Percentiles rank a stretch among this genome's conserved stretches.
Evolutionary conservation across 306 rosid genomes (phyloP).

Genomic region (Argentina anserina): DNA sequence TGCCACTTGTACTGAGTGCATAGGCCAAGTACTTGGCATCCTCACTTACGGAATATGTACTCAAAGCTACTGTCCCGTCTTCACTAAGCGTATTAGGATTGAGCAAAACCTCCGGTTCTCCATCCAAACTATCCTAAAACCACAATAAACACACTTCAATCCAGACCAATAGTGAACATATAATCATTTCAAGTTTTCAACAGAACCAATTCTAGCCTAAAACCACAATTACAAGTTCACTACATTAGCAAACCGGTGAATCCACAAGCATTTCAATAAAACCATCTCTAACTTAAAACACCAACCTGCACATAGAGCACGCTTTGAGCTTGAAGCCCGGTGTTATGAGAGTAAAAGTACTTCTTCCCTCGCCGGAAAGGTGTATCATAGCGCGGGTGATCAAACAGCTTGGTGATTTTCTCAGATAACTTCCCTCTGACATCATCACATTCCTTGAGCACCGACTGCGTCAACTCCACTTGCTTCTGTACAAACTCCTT

Average conservation of each 20-base stretch:
- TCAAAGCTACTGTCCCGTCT: conserved; percentile 78
- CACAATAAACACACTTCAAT: neutral
- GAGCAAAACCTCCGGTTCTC: conserved; percentile 61
- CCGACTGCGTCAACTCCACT: conserved; percentile 59
- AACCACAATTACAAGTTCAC: neutral
- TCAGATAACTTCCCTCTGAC: conserved; percentile 47
- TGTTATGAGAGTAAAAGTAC: conserved; percentile 76
- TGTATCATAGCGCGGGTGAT: conserved; percentile 73
- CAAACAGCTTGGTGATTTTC: conserved; percentile 62
- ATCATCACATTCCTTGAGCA: conserved; percentile 56
- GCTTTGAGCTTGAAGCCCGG: conserved; percentile 81
- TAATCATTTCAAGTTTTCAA: neutral
- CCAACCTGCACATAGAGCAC: conserved; percentile 82
- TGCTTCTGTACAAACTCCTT: conserved; percentile 74
- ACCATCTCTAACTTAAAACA: conserved; percentile 15
- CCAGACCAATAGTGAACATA: neutral
- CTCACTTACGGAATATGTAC: conserved; percentile 45
- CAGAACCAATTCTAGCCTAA: conserved; percentile 10
- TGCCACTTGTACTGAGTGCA: conserved; percentile 83
- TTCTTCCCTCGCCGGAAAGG: conserved; percentile 57
- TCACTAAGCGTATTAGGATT: conserved; percentile 77
- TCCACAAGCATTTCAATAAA: neutral
- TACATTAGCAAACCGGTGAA: neutral
- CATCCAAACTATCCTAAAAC: conserved; percentile 61
- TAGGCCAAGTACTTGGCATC: conserved; percentile 76